A percentile compares a stretch with the other conserved stretches of the same genome.
Conservation (phyloP, 176 grass and related monocot species). For the Rhynchospora breviuscula region DNA sequence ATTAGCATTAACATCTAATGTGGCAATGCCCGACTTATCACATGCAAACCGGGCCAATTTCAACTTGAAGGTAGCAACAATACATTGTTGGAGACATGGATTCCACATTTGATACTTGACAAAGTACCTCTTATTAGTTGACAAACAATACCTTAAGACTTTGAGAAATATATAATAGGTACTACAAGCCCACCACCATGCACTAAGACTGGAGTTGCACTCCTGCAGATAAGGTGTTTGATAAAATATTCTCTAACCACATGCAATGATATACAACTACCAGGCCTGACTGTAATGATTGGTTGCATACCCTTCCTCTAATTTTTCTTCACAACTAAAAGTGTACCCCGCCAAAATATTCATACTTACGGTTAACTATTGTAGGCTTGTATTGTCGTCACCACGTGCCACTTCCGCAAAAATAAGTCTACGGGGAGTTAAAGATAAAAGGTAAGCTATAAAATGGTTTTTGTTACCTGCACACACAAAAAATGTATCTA, state of each 20-base stretch:
- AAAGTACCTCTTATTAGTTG: no score
- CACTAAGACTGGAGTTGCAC: background rate
- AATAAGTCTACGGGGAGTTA: background rate
- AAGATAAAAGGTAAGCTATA: background rate
- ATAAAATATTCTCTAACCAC: background rate
- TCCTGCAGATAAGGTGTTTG: background rate
- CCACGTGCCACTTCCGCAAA: background rate
- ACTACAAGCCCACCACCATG: background rate
- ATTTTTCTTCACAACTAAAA: background rate
- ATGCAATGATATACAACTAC: background rate
- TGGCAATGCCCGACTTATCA: background rate
- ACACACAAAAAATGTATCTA: background rate
- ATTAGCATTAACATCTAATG: background rate
- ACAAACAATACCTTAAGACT: background rate
- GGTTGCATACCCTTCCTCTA: background rate
- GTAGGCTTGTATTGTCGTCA: conserved; percentile 3
- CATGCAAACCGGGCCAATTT: background rate
- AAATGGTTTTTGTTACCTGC: background rate
- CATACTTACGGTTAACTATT: background rate
- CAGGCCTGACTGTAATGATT: background rate
- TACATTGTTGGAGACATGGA: background rate
- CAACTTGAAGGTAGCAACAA: background rate
- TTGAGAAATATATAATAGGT: background rate
- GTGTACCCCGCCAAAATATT: background rate
- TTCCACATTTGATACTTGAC: no score